Conservation (phyloP, 2,329 filamentous ascomycete genomes). For the Hypomyces rosellus region DNA sequence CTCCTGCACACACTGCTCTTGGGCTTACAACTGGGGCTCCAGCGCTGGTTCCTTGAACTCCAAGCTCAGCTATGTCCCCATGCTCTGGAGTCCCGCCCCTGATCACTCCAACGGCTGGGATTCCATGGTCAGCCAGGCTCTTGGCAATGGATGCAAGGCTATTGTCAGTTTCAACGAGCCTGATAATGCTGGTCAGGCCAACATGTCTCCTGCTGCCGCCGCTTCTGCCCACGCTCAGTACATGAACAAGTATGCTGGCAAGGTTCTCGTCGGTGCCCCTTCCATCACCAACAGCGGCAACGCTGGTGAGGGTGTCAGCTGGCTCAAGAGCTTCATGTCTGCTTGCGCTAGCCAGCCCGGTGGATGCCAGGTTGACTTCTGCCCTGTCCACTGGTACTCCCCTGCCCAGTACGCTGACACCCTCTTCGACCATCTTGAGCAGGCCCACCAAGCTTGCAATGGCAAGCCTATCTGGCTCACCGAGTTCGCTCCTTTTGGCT, state of each 20-base stretch:
- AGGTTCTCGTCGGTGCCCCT: slow-evolving; percentile 51
- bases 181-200: slow-evolving; percentile 54
- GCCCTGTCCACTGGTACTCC: slow-evolving; percentile 60
- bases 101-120: slow-evolving; percentile 45
- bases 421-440: slow-evolving; percentile 49
- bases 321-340: slow-evolving; percentile 47
- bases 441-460: slow-evolving; percentile 39
- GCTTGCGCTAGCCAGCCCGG: slow-evolving; percentile 36
- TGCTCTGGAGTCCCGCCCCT: slow-evolving; percentile 51
- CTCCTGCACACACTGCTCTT: slow-evolving; percentile 39
- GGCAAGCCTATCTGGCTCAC: slow-evolving; percentile 55
- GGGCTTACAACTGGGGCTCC: slow-evolving; percentile 66
- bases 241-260: slow-evolving; percentile 49
- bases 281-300: slow-evolving; percentile 55
- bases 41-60: slow-evolving; percentile 34
- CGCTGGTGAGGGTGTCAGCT: slow-evolving; percentile 46
- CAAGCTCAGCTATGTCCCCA: slow-evolving; percentile 56
- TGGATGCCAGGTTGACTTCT: slow-evolving; percentile 52
- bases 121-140: slow-evolving; percentile 42
- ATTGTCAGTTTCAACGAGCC: slow-evolving; percentile 69
- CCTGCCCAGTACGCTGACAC: slow-evolving; percentile 37
- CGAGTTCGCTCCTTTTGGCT: slow-evolving; percentile 53
- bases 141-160: slow-evolving; percentile 47
- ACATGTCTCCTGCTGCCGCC: slow-evolving; percentile 46
- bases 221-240: slow-evolving; percentile 47